Evolutionary conservation across 2,329 filamentous ascomycete genomes (phyloP).

Genomic region (Didymella sp.): DNA sequence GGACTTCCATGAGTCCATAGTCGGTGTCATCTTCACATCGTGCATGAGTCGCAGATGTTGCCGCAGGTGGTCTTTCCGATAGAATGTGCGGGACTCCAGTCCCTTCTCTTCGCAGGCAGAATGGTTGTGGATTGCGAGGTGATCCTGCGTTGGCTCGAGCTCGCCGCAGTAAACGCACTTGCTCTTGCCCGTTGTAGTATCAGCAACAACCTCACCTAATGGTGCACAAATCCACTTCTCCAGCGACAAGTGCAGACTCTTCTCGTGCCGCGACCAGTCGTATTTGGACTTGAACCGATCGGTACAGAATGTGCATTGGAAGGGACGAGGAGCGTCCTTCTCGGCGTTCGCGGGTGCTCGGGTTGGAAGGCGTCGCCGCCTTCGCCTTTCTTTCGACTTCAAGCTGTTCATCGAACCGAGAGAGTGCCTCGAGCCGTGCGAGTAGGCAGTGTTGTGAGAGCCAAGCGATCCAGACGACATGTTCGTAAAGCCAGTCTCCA

Average conservation of each 20-base stretch:
- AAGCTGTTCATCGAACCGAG: slow-evolving; percentile 63
- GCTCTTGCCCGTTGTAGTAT: slow-evolving; percentile 63
- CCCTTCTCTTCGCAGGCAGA: slow-evolving; percentile 71
- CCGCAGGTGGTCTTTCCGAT: slow-evolving; percentile 67
- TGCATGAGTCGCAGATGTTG: slow-evolving; percentile 69
- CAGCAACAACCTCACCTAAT: slow-evolving; percentile 62
- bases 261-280: slow-evolving; percentile 52
- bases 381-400: slow-evolving; percentile 63
- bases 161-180: slow-evolving; percentile 67
- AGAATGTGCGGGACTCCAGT: slow-evolving; percentile 67
- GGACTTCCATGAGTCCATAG: slow-evolving; percentile 71
- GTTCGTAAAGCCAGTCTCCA: slow-evolving; percentile 58
- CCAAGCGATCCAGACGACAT: slow-evolving; percentile 62
- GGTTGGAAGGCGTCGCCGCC: slow-evolving; percentile 59
- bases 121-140: slow-evolving; percentile 67
- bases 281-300: slow-evolving; percentile 52
- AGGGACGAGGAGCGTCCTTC: slow-evolving; percentile 35
- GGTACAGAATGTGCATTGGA: slow-evolving; percentile 52
- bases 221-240: slow-evolving; percentile 64
- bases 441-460: slow-evolving; percentile 64
- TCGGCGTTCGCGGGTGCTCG: slow-evolving; percentile 40
- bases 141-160: slow-evolving; percentile 61
- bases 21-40: slow-evolving; percentile 64
- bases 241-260: slow-evolving; percentile 48
- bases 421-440: slow-evolving; percentile 63